Evolutionary conservation across 2,329 filamentous ascomycete genomes (phyloP), one percentile per base, ranked within the genome.

Genomic region (Fonsecaea erecta): DNA sequence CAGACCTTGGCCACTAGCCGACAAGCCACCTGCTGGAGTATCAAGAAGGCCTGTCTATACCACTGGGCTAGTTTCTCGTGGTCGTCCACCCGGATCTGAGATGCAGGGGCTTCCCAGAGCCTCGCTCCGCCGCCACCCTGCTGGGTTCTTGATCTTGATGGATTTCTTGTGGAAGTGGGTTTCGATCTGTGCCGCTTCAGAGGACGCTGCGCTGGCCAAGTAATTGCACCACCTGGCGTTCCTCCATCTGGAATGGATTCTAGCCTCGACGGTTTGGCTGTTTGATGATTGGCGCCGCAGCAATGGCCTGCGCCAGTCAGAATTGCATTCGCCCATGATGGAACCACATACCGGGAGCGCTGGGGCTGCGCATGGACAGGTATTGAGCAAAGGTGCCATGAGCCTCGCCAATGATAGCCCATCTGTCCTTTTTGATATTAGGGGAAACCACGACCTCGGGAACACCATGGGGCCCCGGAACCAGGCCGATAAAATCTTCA

Each of bases 11-110:
- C 76, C 24, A 83, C 75, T 18, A 77, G 72, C 5, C 79, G 79
- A 59, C 80, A 82, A 58, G 78, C 79, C 46, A 80, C 73, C 64
- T 82, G 81, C 65, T 81, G 79, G 64, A 83, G 76, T 32, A 77
- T 73, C 60, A 76, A 75, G 51, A 82, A 77, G 9, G 77, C 77
- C 21, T 73, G 74, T 55, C 75, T 72, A 62, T 82, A 82, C 68
- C 78, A 82, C 21, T 73, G 67, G 6, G 73, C 66, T 11, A 80
- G 70, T 63, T 75, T 77, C 8, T 75, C 73, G 2, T 70, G 70
- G 37, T 81, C 77, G 32, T 79, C 79, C 28, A 81, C 75, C 35
- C 66, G 56, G 40, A 71, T 75, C 73, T 69, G 67, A 24, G 56
- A 52, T 2, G 61, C 63, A n/a, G 63, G 24, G 77, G 69, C 40